phyloP scores from a whole-genome alignment of 2,329 filamentous ascomycete genomes.

The Rasamsonia emersonii region DNA sequence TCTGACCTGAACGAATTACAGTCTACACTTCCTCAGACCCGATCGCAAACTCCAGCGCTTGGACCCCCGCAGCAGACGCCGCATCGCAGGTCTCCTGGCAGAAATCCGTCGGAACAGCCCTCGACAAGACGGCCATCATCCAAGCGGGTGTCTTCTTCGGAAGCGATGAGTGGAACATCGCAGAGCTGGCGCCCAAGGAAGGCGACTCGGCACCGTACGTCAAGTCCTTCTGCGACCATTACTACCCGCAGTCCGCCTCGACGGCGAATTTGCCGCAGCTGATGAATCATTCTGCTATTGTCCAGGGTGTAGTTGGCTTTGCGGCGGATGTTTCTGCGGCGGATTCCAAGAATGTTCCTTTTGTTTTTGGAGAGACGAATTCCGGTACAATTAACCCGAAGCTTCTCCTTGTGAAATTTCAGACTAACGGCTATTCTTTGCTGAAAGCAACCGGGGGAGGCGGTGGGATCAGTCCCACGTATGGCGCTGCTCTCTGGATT shows the following conservation, averaged over 20 bases:
- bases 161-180: slow-evolving; percentile 27
- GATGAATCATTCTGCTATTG: slow-evolving; percentile 39
- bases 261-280: slow-evolving; percentile 34
- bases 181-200: slow-evolving; percentile 27
- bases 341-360: slow-evolving; percentile 31
- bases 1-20: too few relatives aligned
- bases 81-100: slow-evolving; percentile 27
- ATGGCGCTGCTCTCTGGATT: slow-evolving; percentile 45
- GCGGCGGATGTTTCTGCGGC: slow-evolving; percentile 35
- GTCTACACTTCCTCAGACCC: slow-evolving; percentile 19
- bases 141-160: slow-evolving; percentile 30
- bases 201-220: slow-evolving; percentile 31
- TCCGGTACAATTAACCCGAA: slow-evolving; percentile 27
- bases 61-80: slow-evolving; percentile 25
- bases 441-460: slow-evolving; percentile 29
- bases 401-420: not conserved
- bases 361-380: slow-evolving; percentile 45
- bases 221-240: slow-evolving; percentile 39
- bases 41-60: slow-evolving; percentile 16
- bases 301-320: slow-evolving; percentile 32
- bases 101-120: slow-evolving; percentile 19
- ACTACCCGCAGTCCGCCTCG: slow-evolving; percentile 36
- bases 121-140: slow-evolving; percentile 19
- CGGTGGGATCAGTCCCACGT: slow-evolving; percentile 37
- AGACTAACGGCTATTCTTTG: not conserved